These are phyloP conservation scores for Trichoderma virens DNA, from an alignment of 495 filamentous ascomycete species.

Conservation along the genomic window DNA sequence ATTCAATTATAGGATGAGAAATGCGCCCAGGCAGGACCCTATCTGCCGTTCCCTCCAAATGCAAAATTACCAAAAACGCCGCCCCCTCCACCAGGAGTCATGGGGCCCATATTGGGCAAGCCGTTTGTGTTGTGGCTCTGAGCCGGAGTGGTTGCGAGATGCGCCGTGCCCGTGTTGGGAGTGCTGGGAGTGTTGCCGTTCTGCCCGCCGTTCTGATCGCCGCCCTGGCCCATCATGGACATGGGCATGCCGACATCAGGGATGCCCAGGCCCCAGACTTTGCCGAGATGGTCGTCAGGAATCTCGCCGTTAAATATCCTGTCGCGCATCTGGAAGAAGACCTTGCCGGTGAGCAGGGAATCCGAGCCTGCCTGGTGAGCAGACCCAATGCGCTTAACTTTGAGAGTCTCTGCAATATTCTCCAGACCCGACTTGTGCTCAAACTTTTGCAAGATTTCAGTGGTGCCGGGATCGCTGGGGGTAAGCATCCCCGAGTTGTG, in stretches of 20 bases:
- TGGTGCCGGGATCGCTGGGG: constrained; percentile 52
- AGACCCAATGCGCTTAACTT: constrained; percentile 73
- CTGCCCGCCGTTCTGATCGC: constrained; percentile 38
- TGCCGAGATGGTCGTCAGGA: constrained; percentile 65
- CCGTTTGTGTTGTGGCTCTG: constrained; percentile 46
- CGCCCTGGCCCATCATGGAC: constrained; percentile 29
- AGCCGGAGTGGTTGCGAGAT: constrained; percentile 50
- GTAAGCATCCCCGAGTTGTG: constrained; percentile 61
- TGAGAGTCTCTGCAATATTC: constrained; percentile 86
- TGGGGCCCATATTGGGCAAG: constrained; percentile 44
- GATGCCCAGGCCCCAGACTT: constrained; percentile 74
- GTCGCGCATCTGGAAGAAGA: constrained; percentile 84
- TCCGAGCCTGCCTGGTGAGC: constrained; percentile 90
- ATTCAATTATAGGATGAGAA: background rate
- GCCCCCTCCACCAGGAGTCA: constrained; percentile 62
- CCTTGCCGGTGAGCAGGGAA: constrained; percentile 82
- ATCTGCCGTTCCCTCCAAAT: constrained; percentile 32
- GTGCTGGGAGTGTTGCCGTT: constrained; percentile 60
- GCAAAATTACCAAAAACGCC: constrained; percentile 55
- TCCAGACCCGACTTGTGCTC: constrained; percentile 84
- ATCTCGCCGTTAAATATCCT: constrained; percentile 79
- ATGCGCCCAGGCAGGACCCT: constrained; percentile 12
- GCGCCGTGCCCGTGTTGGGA: constrained; percentile 51
- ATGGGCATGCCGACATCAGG: constrained; percentile 49
- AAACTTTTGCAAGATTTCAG: constrained; percentile 66